phyloP scores from a whole-genome alignment of 179 eudicot species.

The Pouteria campechiana region DNA sequence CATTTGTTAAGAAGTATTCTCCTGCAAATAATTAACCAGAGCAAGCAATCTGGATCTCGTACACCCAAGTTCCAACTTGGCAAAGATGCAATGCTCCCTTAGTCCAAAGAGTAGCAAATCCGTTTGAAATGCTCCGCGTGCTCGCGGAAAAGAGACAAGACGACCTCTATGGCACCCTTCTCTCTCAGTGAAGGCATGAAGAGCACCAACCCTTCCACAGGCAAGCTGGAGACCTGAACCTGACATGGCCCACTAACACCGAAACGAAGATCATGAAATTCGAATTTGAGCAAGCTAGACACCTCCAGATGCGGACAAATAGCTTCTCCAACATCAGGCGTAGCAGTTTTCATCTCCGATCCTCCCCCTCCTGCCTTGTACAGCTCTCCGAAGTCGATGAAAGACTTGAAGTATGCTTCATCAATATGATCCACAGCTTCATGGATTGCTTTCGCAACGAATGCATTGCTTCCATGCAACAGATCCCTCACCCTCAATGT shows the following conservation, averaged over 20 bases:
- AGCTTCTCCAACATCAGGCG: constrained; percentile 10
- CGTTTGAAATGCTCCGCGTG: constrained; percentile 11
- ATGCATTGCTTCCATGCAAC: constrained; percentile 5
- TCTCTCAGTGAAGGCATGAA: constrained; percentile 32
- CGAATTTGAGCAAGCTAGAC: constrained; percentile 31
- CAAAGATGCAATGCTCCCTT: no score
- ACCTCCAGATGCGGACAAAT: constrained; percentile 31
- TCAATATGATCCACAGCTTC: constrained; percentile 19
- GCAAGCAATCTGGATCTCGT: no score
- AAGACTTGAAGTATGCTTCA: constrained; percentile 29
- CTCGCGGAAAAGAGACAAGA: no score
- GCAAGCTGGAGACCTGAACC: constrained; percentile 32
- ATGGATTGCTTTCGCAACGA: constrained; percentile 23
- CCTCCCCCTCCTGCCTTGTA: constrained; percentile 14
- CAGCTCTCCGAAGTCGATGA: constrained; percentile 28
- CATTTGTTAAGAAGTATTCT: no score
- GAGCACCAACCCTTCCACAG: constrained; percentile 31
- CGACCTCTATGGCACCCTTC: constrained; percentile 41
- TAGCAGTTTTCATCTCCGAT: constrained; percentile 14
- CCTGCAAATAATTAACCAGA: no score
- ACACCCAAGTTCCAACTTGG: no score
- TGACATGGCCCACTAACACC: constrained; percentile 31
- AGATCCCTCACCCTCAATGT: constrained; percentile 19
- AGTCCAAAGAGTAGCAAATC: constrained; percentile 15
- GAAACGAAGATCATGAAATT: constrained; percentile 36